Conservation (phyloP, 2,329 filamentous ascomycete genomes). For the Botrytis squamosa region DNA sequence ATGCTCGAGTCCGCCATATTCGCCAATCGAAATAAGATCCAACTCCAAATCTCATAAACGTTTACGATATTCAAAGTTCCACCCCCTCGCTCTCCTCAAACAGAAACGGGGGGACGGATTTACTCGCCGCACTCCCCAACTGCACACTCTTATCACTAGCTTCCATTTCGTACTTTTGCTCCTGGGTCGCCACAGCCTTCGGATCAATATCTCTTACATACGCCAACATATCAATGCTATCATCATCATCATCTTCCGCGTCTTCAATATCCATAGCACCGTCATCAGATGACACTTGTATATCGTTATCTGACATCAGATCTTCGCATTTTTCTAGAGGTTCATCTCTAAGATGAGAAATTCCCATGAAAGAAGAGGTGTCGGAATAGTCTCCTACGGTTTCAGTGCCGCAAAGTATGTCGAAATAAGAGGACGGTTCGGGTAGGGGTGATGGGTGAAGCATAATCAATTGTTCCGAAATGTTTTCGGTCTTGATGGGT, state of each 20-base stretch:
- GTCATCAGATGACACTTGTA: slow-evolving; percentile 6
- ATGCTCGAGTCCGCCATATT: not conserved
- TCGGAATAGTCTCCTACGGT: not conserved
- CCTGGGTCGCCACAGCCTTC: not conserved
- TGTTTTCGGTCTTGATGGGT: not conserved
- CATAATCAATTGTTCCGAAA: not conserved
- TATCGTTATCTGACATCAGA: not conserved
- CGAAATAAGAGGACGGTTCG: slow-evolving; percentile 11
- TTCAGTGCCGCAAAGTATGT: not conserved
- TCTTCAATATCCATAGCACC: slow-evolving; percentile 5
- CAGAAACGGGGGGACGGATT: not conserved
- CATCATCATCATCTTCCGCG: not conserved
- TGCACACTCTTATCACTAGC: slow-evolving; percentile 18
- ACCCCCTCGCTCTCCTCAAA: not conserved
- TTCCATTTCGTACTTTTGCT: slow-evolving; percentile 15
- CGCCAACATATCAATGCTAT: slow-evolving; percentile 21
- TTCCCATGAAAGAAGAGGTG: not conserved
- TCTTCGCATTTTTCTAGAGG: not conserved
- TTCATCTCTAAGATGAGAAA: slow-evolving; percentile 9
- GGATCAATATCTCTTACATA: slow-evolving; percentile 9
- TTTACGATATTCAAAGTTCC: not conserved
- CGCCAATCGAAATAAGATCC: not conserved
- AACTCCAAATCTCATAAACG: not conserved
- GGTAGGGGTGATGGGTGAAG: slow-evolving; percentile 19
- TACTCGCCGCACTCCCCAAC: slow-evolving; percentile 6